Percentiles rank a stretch among this genome's conserved stretches.
These are phyloP conservation scores for Coemansia sp. DNA, from an alignment of 192 early-diverging fungal genomes.

Conservation along the genomic window DNA sequence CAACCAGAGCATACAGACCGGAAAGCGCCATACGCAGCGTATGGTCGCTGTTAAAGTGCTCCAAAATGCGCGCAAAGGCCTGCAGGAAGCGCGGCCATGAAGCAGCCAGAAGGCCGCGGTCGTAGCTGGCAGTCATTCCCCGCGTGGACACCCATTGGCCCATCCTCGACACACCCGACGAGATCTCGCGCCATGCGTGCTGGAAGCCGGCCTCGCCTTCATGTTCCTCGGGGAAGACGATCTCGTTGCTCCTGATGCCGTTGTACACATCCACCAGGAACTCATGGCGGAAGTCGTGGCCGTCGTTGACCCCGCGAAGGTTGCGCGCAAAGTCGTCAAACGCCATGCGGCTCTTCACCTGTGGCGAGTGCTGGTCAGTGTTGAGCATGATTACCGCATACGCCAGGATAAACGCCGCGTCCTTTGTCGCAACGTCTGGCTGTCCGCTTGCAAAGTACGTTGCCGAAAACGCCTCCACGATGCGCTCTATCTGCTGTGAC, in stretches of 20 bases:
- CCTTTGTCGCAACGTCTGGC: slow-evolving; percentile 69
- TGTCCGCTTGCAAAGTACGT: slow-evolving; percentile 68
- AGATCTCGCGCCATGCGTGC: slow-evolving; percentile 81
- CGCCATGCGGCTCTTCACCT: slow-evolving; percentile 87
- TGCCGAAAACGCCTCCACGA: slow-evolving; percentile 88
- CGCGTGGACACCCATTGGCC: slow-evolving; percentile 60
- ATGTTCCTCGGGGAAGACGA: slow-evolving; percentile 96
- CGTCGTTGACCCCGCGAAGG: slow-evolving; percentile 82
- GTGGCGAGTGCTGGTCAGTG: slow-evolving; percentile 96
- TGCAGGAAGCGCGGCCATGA: slow-evolving; percentile 77
- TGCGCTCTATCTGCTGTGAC: slow-evolving; percentile 95
- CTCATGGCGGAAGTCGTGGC: slow-evolving; percentile 75
- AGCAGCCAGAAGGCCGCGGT: slow-evolving; percentile 74
- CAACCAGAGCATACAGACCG: slow-evolving; percentile 35
- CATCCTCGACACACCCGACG: slow-evolving; percentile 56
- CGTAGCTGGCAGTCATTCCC: slow-evolving; percentile 61
- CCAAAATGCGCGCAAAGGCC: slow-evolving; percentile 29
- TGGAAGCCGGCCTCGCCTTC: slow-evolving; percentile 93
- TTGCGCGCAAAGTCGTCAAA: slow-evolving; percentile 88
- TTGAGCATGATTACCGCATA: slow-evolving; percentile 98
- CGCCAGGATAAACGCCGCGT: slow-evolving; percentile 84
- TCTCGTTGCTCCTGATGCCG: slow-evolving; percentile 86
- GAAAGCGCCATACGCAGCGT: slow-evolving; percentile 30
- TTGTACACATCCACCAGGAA: slow-evolving; percentile 84
- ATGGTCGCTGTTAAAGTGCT: slow-evolving; percentile 23